These are phyloP conservation scores for Pinguiococcus pyrenoidosus DNA, from an alignment of 108 stramenopile genomes.

Conservation along the genomic window DNA sequence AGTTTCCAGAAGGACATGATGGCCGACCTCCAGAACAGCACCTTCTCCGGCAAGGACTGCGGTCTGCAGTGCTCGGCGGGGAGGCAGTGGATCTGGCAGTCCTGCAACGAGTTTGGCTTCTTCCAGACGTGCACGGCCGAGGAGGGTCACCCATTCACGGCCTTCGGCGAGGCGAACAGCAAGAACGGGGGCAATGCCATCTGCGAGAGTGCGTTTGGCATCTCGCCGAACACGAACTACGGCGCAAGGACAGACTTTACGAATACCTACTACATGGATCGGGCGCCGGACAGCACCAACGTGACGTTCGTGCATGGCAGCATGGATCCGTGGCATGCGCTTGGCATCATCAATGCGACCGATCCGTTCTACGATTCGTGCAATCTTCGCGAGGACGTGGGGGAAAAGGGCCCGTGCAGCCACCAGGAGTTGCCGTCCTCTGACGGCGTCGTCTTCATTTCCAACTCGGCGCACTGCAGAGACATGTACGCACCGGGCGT, in stretches of 20 bases:
- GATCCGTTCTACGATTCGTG: no score
- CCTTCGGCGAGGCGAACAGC: background rate
- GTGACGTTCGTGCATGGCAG: slow-evolving; percentile 13
- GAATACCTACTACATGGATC: slow-evolving; percentile 8
- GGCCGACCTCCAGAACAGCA: background rate
- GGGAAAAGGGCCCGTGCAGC: no score
- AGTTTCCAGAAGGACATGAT: background rate
- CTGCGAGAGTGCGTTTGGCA: no score
- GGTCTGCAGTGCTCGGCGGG: background rate
- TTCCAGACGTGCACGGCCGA: slow-evolving; percentile 14
- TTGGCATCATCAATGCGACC: slow-evolving; percentile 16
- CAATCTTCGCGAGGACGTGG: no score
- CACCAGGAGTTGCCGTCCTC: background rate
- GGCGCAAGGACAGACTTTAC: background rate
- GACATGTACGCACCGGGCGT: slow-evolving; percentile 22
- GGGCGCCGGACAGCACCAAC: slow-evolving; percentile 9
- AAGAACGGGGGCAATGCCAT: no score
- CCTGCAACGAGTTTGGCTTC: slow-evolving; percentile 29
- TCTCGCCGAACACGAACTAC: background rate
- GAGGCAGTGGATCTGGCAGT: slow-evolving; percentile 20
- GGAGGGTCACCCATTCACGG: background rate
- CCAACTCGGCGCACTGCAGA: slow-evolving; percentile 19
- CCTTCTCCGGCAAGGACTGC: slow-evolving; percentile 4
- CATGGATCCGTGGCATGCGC: slow-evolving; percentile 24
- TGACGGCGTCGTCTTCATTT: slow-evolving; percentile 4